Evolutionary conservation across 495 filamentous ascomycete genomes (phyloP).

Genomic region (Annulohypoxylon stygium): DNA sequence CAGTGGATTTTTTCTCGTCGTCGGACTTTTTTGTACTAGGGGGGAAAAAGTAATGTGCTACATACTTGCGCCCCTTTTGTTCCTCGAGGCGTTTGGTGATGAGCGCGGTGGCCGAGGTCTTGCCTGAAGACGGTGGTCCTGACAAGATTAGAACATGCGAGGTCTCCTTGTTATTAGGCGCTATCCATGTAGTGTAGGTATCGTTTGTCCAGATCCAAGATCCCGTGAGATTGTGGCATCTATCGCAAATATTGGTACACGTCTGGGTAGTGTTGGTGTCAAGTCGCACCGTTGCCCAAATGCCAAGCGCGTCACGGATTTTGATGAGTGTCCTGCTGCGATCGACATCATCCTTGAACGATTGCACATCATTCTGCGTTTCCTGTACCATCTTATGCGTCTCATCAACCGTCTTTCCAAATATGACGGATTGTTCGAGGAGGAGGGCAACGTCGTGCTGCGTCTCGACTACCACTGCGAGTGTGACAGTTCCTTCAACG

Average conservation of each 20-base stretch:
- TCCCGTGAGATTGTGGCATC: slow-evolving; percentile 1
- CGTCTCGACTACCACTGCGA: slow-evolving; percentile 4
- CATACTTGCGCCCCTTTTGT: slow-evolving; percentile 15
- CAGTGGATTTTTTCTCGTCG: slow-evolving; percentile 1
- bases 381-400: slow-evolving; percentile 8
- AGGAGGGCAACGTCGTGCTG: slow-evolving; percentile 1
- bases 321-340: slow-evolving; percentile 6
- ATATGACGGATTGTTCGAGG: neutral
- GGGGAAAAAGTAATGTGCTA: slow-evolving; percentile 15
- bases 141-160: slow-evolving; percentile 12
- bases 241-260: slow-evolving; percentile 3
- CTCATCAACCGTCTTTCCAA: slow-evolving; percentile 10
- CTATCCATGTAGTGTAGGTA: slow-evolving; percentile 8
- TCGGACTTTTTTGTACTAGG: slow-evolving; percentile 13
- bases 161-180: slow-evolving; percentile 3
- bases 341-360: slow-evolving; percentile 4
- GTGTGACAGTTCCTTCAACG: slow-evolving; percentile 13
- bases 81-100: slow-evolving; percentile 19
- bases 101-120: slow-evolving; percentile 10
- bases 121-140: slow-evolving; percentile 12
- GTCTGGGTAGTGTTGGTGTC: slow-evolving; percentile 14
- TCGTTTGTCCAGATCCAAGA: slow-evolving; percentile 17
- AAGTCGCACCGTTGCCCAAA: slow-evolving; percentile 7
- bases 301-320: slow-evolving; percentile 10
- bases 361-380: slow-evolving; percentile 2